Conservation (phyloP, 2,329 filamentous ascomycete species). For the Domatiomyces globalis region DNA sequence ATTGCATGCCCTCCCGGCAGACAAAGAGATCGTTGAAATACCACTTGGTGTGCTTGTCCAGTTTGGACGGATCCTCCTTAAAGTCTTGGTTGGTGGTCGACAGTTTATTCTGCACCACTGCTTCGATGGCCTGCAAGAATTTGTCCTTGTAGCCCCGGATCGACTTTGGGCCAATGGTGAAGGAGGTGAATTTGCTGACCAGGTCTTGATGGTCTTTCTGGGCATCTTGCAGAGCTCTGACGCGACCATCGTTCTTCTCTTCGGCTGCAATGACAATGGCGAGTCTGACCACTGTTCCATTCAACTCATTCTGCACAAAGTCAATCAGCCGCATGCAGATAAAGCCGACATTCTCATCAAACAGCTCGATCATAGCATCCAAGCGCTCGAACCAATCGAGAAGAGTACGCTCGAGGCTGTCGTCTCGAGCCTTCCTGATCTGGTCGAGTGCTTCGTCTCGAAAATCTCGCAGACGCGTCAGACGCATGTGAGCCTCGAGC, state of each 20-base stretch:
- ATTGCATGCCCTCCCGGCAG: conserved; percentile 82
- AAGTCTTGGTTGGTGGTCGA: conserved; percentile 59
- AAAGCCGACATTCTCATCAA: conserved; percentile 84
- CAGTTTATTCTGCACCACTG: conserved; percentile 61
- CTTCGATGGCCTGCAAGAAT: conserved; percentile 66
- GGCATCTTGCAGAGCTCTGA: conserved; percentile 81
- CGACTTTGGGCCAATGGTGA: conserved; percentile 83
- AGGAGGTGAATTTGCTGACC: conserved; percentile 82
- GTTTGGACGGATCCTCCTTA: conserved; percentile 61
- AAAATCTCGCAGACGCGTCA: conserved; percentile 84
- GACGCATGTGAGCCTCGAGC: conserved; percentile 75
- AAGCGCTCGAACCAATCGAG: conserved; percentile 79
- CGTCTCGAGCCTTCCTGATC: conserved; percentile 63
- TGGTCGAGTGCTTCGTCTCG: conserved; percentile 94
- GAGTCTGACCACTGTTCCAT: conserved; percentile 76
- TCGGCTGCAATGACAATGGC: conserved; percentile 89
- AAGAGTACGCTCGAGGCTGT: conserved; percentile 63
- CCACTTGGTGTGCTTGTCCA: conserved; percentile 87
- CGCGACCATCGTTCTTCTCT: conserved; percentile 88
- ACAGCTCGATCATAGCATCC: conserved; percentile 81
- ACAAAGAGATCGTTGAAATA: conserved; percentile 96
- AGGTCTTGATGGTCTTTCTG: conserved; percentile 93
- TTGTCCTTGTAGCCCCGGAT: conserved; percentile 94
- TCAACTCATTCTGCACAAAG: conserved; percentile 72
- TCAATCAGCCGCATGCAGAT: conserved; percentile 83